Conservation (phyloP, 2,329 filamentous ascomycete species). For the Alternaria burnsii region DNA sequence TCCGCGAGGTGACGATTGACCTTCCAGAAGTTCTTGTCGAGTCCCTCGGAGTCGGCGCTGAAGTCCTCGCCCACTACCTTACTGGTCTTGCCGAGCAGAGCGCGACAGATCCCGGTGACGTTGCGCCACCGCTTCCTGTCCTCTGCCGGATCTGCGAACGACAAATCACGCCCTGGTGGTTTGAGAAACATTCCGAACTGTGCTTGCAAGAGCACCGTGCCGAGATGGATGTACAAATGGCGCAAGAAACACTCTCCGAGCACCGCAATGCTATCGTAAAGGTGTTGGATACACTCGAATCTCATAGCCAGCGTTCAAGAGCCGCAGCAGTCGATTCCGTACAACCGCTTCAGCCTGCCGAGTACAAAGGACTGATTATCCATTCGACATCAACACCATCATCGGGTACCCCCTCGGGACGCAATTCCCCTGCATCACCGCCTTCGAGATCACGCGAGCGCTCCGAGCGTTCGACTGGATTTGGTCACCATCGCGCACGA, state of each 20-base stretch:
- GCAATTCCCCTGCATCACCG: conserved; percentile 73
- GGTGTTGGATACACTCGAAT: conserved; percentile 90
- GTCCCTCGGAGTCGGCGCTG: conserved; percentile 90
- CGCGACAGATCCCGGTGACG: conserved; percentile 74
- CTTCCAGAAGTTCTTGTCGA: conserved; percentile 89
- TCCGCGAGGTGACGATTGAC: conserved; percentile 95
- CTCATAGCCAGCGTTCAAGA: conserved; percentile 71
- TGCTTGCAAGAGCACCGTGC: conserved; percentile 95
- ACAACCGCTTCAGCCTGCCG: conserved; percentile 65
- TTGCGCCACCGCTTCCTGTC: conserved; percentile 82
- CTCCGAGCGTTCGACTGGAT: conserved; percentile 72
- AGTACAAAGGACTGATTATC: conserved; percentile 89
- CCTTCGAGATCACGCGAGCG: conserved; percentile 73
- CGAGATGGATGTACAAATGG: conserved; percentile 97
- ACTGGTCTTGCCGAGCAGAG: conserved; percentile 87
- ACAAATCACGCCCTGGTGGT: conserved; percentile 98
- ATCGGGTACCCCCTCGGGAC: conserved; percentile 73
- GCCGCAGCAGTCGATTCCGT: conserved; percentile 60
- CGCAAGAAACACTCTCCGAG: conserved; percentile 89
- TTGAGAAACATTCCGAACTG: conserved; percentile 97
- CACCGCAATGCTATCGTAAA: conserved; percentile 95
- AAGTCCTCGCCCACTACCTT: conserved; percentile 92
- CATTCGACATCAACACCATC: conserved; percentile 74
- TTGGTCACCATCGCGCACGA: conserved; percentile 80
- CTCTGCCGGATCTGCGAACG: conserved; percentile 97